A percentile compares a stretch with the other conserved stretches of the same genome.
These are phyloP conservation scores for Alnus glutinosa DNA, from an alignment of 306 rosid genomes.

Conservation along the genomic window DNA sequence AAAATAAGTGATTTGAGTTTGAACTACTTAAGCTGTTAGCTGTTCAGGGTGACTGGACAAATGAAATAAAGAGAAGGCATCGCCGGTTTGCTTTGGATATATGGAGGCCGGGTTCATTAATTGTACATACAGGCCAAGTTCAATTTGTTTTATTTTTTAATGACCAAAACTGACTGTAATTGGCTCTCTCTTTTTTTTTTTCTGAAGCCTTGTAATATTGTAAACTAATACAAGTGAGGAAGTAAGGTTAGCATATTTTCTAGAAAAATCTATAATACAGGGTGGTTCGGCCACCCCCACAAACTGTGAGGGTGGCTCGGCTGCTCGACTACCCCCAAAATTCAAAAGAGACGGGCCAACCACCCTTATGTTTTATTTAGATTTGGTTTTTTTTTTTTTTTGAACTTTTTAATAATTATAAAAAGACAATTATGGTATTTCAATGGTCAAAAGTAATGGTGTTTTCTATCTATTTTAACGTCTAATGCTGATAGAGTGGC, in stretches of 20 bases:
- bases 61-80: slow-evolving; percentile 46
- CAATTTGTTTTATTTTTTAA: slow-evolving; percentile 31
- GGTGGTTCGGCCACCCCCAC: too few relatives aligned
- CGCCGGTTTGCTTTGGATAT: slow-evolving; percentile 37
- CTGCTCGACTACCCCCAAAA: too few relatives aligned
- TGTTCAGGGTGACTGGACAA: slow-evolving; percentile 31
- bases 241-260: neutral
- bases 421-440: too few relatives aligned
- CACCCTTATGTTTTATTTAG: too few relatives aligned
- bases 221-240: neutral
- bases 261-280: too few relatives aligned
- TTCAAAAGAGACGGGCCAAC: too few relatives aligned
- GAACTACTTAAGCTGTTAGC: neutral
- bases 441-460: too few relatives aligned
- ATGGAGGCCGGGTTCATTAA: slow-evolving; percentile 10
- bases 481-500: too few relatives aligned
- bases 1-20: slow-evolving; percentile 32
- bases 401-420: too few relatives aligned
- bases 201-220: neutral
- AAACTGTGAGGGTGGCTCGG: too few relatives aligned
- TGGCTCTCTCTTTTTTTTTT: neutral
- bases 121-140: slow-evolving; percentile 26
- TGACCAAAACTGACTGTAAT: slow-evolving; percentile 17
- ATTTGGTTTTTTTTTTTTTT: too few relatives aligned
- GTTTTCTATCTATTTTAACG: too few relatives aligned